Conservation (phyloP, 148 eudicot genomes). For the Rhododendron simsii region DNA sequence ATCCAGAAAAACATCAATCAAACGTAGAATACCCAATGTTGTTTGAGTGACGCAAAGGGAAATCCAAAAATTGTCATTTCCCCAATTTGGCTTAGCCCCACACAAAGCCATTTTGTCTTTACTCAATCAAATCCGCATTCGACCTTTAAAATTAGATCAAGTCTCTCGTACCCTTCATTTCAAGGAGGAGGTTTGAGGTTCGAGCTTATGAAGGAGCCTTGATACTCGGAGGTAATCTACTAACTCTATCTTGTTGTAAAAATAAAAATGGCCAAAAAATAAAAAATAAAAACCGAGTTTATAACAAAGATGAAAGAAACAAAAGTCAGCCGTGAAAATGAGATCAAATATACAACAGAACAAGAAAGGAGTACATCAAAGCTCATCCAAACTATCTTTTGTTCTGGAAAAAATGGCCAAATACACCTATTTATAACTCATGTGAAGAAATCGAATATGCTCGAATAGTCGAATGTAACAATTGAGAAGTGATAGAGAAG, state of each 20-base stretch:
- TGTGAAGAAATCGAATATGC: not conserved
- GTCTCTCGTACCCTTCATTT: not conserved
- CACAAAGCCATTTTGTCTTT: not conserved
- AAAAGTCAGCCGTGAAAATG: not conserved
- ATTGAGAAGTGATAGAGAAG: not conserved
- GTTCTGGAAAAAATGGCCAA: not conserved
- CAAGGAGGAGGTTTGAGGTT: not conserved
- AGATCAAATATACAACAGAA: not conserved
- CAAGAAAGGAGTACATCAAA: not conserved
- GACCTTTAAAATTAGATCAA: not conserved
- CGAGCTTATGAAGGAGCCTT: not conserved
- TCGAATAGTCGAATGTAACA: not conserved
- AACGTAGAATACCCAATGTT: not conserved
- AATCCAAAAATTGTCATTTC: not conserved
- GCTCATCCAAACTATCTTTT: not conserved
- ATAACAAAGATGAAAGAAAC: not conserved
- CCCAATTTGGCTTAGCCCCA: not conserved
- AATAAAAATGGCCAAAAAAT: not conserved
- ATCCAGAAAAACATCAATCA: not conserved
- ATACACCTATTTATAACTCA: not conserved
- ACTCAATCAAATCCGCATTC: not conserved
- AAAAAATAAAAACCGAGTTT: not conserved
- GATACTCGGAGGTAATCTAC: not conserved
- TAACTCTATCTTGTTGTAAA: not conserved
- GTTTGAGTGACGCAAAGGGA: constrained; percentile 1